Evolutionary conservation across 2,329 filamentous ascomycete genomes (phyloP).

Genomic region (Trichoderma cornu-damae): DNA sequence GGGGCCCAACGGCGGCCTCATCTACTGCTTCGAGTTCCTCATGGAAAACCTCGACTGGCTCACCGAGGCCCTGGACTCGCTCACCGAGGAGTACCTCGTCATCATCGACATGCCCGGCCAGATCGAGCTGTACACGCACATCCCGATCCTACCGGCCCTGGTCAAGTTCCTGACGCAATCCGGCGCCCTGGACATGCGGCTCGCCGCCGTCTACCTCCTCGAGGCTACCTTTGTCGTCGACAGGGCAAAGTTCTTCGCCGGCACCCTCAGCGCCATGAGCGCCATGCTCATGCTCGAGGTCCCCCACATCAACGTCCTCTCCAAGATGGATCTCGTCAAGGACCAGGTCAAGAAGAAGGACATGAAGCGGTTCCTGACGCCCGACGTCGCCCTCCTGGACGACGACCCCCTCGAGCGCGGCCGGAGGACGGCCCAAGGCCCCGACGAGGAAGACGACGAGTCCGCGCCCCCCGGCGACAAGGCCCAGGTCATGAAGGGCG

Average conservation of each 20-base stretch:
- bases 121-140: slow-evolving; percentile 97
- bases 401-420: slow-evolving; percentile 61
- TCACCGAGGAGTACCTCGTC: slow-evolving; percentile 94
- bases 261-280: slow-evolving; percentile 93
- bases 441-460: slow-evolving; percentile 44
- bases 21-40: slow-evolving; percentile 95
- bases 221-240: slow-evolving; percentile 96
- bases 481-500: slow-evolving; percentile 70
- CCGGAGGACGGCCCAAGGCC: slow-evolving; percentile 37
- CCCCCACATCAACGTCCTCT: slow-evolving; percentile 91
- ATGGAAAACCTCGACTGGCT: slow-evolving; percentile 93
- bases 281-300: slow-evolving; percentile 99
- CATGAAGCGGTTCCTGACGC: slow-evolving; percentile 82
- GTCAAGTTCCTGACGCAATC: slow-evolving; percentile 73
- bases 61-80: slow-evolving; percentile 72
- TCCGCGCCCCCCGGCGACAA: slow-evolving; percentile 58
- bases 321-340: slow-evolving; percentile 96
- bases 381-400: slow-evolving; percentile 75
- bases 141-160: slow-evolving; percentile 82
- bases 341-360: slow-evolving; percentile 83
- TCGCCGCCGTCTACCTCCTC: slow-evolving; percentile 90
- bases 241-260: slow-evolving; percentile 94
- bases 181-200: slow-evolving; percentile 78
- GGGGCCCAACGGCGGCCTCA: slow-evolving; percentile 85
- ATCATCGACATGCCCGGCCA: slow-evolving; percentile 99